phyloP scores from a whole-genome alignment of 2,329 filamentous ascomycete species.

The Colletotrichum eleusines region DNA sequence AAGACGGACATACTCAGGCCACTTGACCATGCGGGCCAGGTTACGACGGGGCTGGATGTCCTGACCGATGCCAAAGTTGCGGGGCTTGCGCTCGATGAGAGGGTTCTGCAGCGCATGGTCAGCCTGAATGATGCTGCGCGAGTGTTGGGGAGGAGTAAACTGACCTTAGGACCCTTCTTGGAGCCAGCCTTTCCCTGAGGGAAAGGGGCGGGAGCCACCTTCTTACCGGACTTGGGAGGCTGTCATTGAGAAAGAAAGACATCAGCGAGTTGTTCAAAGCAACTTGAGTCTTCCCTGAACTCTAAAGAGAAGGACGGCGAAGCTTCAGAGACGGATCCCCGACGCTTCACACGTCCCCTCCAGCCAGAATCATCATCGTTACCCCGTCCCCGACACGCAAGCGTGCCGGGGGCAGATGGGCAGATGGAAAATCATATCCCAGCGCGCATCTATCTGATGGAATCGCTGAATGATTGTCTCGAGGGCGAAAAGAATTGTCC shows the following conservation, averaged over 20 bases:
- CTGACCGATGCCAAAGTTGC: slow-evolving; percentile 99
- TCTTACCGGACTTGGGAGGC: slow-evolving; percentile 99
- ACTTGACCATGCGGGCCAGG: slow-evolving; percentile 98
- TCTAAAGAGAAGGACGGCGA: slow-evolving; percentile 78
- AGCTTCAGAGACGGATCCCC: neutral
- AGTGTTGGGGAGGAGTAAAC: slow-evolving; percentile 52
- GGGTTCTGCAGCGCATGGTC: slow-evolving; percentile 78
- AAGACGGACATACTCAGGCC: slow-evolving; percentile 98
- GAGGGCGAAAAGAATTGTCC: slow-evolving; percentile 16
- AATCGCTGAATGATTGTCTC: slow-evolving; percentile 28
- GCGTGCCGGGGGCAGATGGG: slow-evolving; percentile 52
- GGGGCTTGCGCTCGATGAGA: slow-evolving; percentile 96
- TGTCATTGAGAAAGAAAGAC: slow-evolving; percentile 99
- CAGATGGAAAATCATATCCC: slow-evolving; percentile 49
- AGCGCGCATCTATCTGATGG: slow-evolving; percentile 45
- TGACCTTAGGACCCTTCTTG: slow-evolving; percentile 98
- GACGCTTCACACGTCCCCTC: slow-evolving; percentile 56
- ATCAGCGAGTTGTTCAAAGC: slow-evolving; percentile 90
- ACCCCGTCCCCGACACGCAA: slow-evolving; percentile 60
- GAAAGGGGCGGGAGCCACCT: slow-evolving; percentile 97
- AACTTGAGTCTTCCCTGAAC: slow-evolving; percentile 85
- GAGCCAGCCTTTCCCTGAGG: slow-evolving; percentile 89
- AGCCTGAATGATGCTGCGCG: slow-evolving; percentile 40
- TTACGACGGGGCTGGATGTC: slow-evolving; percentile 98
- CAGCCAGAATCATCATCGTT: slow-evolving; percentile 77